Evolutionary conservation across 805 yeast genomes (phyloP).

Genomic region (Saccharomyces mikatae): DNA sequence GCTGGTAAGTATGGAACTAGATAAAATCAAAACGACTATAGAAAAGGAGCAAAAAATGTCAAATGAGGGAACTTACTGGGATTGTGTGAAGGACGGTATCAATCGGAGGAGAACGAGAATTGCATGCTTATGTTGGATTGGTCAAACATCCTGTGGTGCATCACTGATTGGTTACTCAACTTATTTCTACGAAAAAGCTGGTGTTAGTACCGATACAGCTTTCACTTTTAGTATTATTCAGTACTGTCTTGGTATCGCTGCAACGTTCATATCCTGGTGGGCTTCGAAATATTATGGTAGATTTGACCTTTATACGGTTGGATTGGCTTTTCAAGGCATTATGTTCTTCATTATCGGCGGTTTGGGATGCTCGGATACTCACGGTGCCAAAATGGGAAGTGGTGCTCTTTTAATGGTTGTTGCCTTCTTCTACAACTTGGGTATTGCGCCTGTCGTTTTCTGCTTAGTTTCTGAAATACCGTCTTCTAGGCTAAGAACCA

Average conservation of each 20-base stretch:
- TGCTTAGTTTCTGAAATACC: conserved; percentile 38
- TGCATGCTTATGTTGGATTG: conserved; percentile 37
- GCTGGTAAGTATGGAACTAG: conserved; percentile 35
- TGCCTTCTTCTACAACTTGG: conserved; percentile 39
- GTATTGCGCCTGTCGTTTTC: conserved; percentile 38
- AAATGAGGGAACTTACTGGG: conserved; percentile 16
- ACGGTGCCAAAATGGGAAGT: conserved; percentile 35
- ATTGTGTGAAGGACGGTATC: conserved; percentile 41
- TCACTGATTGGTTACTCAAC: conserved; percentile 44
- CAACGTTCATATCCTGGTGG: conserved; percentile 27
- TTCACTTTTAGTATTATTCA: conserved; percentile 42
- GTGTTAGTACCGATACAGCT: conserved; percentile 35
- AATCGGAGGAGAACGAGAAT: conserved; percentile 46
- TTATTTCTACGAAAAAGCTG: conserved; percentile 33
- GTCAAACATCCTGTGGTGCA: conserved; percentile 40
- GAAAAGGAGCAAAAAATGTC: conserved; percentile 24
- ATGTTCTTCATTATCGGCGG: conserved; percentile 39
- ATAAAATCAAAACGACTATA: conserved; percentile 40
- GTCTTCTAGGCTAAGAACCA: conserved; percentile 35
- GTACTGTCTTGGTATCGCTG: conserved; percentile 38
- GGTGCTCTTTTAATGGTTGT: conserved; percentile 41
- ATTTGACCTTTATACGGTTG: conserved; percentile 9
- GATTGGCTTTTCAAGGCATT: conserved; percentile 22
- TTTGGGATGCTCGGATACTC: conserved; percentile 26
- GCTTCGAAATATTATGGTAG: conserved; percentile 10